phyloP scores from a whole-genome alignment of 2,329 filamentous ascomycete species.

The Colletotrichum ledebouriae region DNA sequence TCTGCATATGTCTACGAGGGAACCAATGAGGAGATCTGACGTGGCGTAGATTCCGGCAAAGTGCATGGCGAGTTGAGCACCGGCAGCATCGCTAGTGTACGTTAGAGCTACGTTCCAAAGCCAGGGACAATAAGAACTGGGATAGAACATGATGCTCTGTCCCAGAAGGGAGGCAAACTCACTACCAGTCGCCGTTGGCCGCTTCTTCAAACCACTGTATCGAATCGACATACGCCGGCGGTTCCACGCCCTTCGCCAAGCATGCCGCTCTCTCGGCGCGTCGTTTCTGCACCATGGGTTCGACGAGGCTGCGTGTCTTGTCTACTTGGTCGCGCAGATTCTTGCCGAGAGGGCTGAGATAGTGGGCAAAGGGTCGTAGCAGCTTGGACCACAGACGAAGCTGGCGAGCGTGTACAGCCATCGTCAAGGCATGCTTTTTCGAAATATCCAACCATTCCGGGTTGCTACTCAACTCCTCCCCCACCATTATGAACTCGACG shows the following conservation, averaged over 20 bases:
- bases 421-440: too few species aligned
- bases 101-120: conserved; percentile 7
- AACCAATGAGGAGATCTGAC: not conserved
- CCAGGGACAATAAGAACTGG: too few species aligned
- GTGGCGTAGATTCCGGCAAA: conserved; percentile 1
- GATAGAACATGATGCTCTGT: too few species aligned
- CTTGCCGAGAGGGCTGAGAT: not conserved
- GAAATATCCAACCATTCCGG: too few species aligned
- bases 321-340: conserved; percentile 7
- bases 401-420: too few species aligned
- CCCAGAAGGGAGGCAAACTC: too few species aligned
- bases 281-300: not conserved
- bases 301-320: conserved; percentile 1
- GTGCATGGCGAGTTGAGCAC: too few species aligned
- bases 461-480: too few species aligned
- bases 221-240: not conserved
- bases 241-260: too few species aligned
- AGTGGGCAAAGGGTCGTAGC: not conserved
- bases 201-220: conserved; percentile 19
- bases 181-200: conserved; percentile 1
- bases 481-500: too few species aligned
- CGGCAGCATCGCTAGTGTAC: too few species aligned
- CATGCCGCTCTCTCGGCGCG: too few species aligned
- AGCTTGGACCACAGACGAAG: not conserved
- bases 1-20: conserved; percentile 7